Evolutionary conservation across 805 yeast species (phyloP), one percentile per base, ranked within the genome.

Genomic region (Schwanniomyces yamadae): DNA sequence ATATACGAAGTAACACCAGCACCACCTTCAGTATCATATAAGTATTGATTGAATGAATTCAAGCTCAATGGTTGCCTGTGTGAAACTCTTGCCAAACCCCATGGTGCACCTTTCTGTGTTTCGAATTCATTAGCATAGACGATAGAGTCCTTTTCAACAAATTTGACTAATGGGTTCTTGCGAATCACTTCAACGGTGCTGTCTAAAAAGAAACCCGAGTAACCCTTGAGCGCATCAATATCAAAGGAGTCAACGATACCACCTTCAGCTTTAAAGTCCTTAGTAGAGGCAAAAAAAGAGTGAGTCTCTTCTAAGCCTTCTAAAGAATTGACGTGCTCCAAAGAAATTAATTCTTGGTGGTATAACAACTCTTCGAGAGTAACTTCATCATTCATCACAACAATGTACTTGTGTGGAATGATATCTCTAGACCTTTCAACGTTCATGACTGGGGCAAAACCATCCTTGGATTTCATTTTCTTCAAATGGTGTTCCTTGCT

Each of bases 41-140:
- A 54, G 61, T 87, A 87, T 59, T 82, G 82, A 64, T 80, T 81
- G 67, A 80, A 82, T 35, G 82, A 73, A 40, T 82, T 82, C 44
- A 84, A 71, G 45, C 79, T 77, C 54, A 83, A 71, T 12, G 81
- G 72, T 39, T 80, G 77, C 63, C 90, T 77, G 66, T 88, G 95
- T 17, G 95, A 84, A 42, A 89, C 78, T 71, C 96, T 78, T 17
- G 95, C 85, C 45, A 89, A 75, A 52, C 96, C 96, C 96, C 96
- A 89, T 31, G 96, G 95, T 19, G 95, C 90, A 44, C 89, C 89
- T 46, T 76, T 75, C 67, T 88, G 93, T 41, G 77, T 73, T 42
- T 79, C 76, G 34, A 80, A 73, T 49, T 78, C 82, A 34, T 66
- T 68, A 19, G 88, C 78, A 43, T 70, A 65, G 36, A 87, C 95